Evolutionary conservation across 73 alveolate genomes (phyloP).

Genomic region (Blepharisma japonicum): DNA sequence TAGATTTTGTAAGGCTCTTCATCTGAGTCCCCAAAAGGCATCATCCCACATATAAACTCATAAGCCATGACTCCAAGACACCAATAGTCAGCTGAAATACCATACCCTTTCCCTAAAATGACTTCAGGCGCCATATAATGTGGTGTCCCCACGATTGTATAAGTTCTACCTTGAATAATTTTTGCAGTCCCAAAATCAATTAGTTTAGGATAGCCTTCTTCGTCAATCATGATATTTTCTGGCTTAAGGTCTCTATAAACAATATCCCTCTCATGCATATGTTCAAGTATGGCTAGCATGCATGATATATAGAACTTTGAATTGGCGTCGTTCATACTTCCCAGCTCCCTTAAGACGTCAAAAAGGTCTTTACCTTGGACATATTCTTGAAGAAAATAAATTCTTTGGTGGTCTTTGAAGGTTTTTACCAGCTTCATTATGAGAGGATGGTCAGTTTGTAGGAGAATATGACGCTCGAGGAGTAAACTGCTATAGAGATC

Average conservation of each 20-base stretch:
- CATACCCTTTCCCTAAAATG: slow-evolving; percentile 52
- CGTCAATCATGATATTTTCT: slow-evolving; percentile 71
- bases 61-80: slow-evolving; percentile 45
- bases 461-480: slow-evolving; percentile 30
- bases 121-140: slow-evolving; percentile 65
- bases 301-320: slow-evolving; percentile 43
- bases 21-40: slow-evolving; percentile 43
- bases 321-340: slow-evolving; percentile 34
- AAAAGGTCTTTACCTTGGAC: slow-evolving; percentile 42
- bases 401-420: slow-evolving; percentile 19
- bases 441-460: slow-evolving; percentile 37
- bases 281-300: slow-evolving; percentile 46
- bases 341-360: slow-evolving; percentile 43
- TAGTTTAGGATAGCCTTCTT: slow-evolving; percentile 62
- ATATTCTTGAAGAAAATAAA: slow-evolving; percentile 35
- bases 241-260: slow-evolving; percentile 72
- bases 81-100: slow-evolving; percentile 51
- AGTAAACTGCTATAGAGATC: slow-evolving; percentile 34
- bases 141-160: slow-evolving; percentile 53
- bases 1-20: slow-evolving; percentile 42
- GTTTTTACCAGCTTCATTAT: slow-evolving; percentile 30
- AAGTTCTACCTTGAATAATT: slow-evolving; percentile 39
- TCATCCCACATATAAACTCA: slow-evolving; percentile 50
- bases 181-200: slow-evolving; percentile 75
- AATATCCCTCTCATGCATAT: slow-evolving; percentile 54